Percentiles rank a stretch among this genome's conserved stretches.
Conservation (phyloP, 1,284 basidiomycete species). For the Kalmanozyma brasiliensis region DNA sequence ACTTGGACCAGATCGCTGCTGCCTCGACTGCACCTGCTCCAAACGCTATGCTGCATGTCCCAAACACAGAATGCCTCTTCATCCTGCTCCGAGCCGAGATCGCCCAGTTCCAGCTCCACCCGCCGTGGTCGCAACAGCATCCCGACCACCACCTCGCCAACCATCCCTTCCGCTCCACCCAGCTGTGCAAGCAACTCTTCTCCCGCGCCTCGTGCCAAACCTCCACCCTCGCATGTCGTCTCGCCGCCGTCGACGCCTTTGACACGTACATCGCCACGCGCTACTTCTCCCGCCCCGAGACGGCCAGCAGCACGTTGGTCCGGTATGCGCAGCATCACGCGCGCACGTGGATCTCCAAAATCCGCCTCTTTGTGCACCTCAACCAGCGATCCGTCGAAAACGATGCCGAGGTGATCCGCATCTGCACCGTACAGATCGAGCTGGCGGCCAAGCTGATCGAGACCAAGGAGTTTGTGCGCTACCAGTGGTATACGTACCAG, state of each 20-base stretch:
- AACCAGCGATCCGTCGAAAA: conserved; percentile 12
- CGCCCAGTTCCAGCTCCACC: conserved; percentile 15
- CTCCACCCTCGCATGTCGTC: conserved; percentile 1
- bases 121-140: conserved; percentile 17
- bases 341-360: conserved; percentile 7
- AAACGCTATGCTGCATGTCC: not conserved
- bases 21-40: not conserved
- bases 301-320: not conserved
- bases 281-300: conserved; percentile 12
- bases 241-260: conserved; percentile 8
- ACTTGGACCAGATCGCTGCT: conserved; percentile 3
- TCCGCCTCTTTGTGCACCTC: conserved; percentile 19
- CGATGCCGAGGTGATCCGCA: conserved; percentile 9
- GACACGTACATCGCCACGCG: conserved; percentile 10
- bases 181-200: not conserved
- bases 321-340: conserved; percentile 15
- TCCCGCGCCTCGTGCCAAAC: not conserved
- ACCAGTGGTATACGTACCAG: conserved; percentile 18
- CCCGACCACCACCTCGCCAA: conserved; percentile 2
- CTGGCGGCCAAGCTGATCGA: conserved; percentile 6
- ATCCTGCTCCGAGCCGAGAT: conserved; percentile 14
- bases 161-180: conserved; percentile 8
- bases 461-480: conserved; percentile 1
- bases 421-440: conserved; percentile 10
- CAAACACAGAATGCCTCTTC: conserved; percentile 12